Base-by-base conservation (phyloP, 2,329 filamentous ascomycete genomes). In the Trichophaea hybrida region DNA sequence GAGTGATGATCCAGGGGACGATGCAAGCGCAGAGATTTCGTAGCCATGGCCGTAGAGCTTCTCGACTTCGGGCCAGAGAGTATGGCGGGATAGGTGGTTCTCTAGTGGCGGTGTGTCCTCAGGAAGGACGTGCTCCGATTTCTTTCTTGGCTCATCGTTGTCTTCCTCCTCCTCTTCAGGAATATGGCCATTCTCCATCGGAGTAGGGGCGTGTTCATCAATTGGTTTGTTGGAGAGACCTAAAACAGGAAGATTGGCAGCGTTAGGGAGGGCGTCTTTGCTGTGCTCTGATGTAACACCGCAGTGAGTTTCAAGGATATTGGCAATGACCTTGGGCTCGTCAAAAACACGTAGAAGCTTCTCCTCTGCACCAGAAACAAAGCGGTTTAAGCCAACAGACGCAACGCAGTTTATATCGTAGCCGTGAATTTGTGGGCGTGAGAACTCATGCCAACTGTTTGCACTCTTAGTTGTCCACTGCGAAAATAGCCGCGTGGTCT, bases 41-140 rank as follows among this genome's bases (percentile, higher is more conserved):
- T 96, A 96, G 34, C 93, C 93, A 73, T 98, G 93, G 1, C 93
- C 93, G 73, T 98, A 98, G 1, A 98, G 79, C 74, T 98, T 98
- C 72, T 98, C 93, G 5, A 82, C 82, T 71, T 98, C 93, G 2
- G 93, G 93, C 89, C 90, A 98, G 35, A 98, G 81, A 0, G 93
- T 94, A 71, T 94, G 84, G 6, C 90, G 83, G 31, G 89, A 85
- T 1, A 98, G 80, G 58, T 88, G 84, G 71, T 97, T 93, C 72
- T 98, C 93, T 38, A 88, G 78, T 0, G 93, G 91, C 8, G 93
- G 90, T 10, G 65, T 86, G 82, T 4, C 24, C 17, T 15, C 59
- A 59, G 53, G 50, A 33, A 52, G 54, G 13, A 15, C 59, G 55
- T 43, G 54, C 49, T 52, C 51, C 6, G 7, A 78, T 62, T 82